phyloP scores from a whole-genome alignment of 1,284 basidiomycete species.

The Ustilago hordei region DNA sequence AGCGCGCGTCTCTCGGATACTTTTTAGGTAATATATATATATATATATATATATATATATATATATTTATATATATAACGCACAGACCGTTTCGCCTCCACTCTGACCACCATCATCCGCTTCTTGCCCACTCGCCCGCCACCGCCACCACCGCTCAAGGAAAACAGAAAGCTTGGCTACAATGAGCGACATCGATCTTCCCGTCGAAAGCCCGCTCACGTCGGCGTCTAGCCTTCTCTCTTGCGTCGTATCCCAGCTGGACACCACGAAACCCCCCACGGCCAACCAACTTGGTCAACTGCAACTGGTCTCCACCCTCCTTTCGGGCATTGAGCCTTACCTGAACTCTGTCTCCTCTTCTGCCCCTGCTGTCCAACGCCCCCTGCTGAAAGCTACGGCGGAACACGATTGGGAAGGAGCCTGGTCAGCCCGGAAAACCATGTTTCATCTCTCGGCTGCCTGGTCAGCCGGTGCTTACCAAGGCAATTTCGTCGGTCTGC shows the following conservation, averaged over 20 bases:
- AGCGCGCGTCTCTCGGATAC: background rate
- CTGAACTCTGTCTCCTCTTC: slow-evolving; percentile 43
- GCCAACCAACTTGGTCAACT: slow-evolving; percentile 31
- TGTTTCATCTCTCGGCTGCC: slow-evolving; percentile 39
- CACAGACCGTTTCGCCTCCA: background rate
- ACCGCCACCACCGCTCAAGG: background rate
- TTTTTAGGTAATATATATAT: background rate
- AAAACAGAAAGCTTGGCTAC: background rate
- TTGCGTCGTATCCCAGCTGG: slow-evolving; percentile 24
- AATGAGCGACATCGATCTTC: slow-evolving; percentile 38
- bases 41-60: too few species aligned
- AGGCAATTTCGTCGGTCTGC: slow-evolving; percentile 53
- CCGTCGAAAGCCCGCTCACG: slow-evolving; percentile 47
- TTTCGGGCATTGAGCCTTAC: slow-evolving; percentile 50
- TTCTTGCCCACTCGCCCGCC: too few species aligned
- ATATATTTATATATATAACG: background rate
- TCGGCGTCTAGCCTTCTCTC: slow-evolving; percentile 41
- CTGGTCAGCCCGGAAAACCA: slow-evolving; percentile 30
- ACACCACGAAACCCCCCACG: slow-evolving; percentile 7
- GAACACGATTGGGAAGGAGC: slow-evolving; percentile 54
- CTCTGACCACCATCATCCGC: background rate
- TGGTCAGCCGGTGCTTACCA: slow-evolving; percentile 60
- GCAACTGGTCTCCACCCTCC: slow-evolving; percentile 36
- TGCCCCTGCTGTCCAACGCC: slow-evolving; percentile 35
- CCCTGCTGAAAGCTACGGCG: slow-evolving; percentile 50